Evolutionary conservation across 2,329 filamentous ascomycete species (phyloP).

Genomic region (Penicillium brevicompactum): DNA sequence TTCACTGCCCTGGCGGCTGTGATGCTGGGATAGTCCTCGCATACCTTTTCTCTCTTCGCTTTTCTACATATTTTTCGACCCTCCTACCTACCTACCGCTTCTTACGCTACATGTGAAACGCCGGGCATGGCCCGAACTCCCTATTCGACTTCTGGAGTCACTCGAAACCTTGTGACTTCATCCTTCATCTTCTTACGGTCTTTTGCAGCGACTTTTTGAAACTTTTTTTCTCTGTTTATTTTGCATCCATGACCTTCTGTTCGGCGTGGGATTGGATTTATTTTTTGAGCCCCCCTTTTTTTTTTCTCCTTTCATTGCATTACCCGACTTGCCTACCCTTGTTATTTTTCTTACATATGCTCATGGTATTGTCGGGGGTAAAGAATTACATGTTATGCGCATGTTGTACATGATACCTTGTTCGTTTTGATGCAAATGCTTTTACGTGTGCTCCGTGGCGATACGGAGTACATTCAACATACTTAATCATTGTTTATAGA

Average conservation of each 20-base stretch:
- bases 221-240: constrained; percentile 8
- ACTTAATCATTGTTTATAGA: constrained; percentile 12
- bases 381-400: constrained; percentile 37
- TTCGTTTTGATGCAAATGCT: constrained; percentile 11
- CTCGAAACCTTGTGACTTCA: constrained; percentile 12
- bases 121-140: constrained; percentile 5
- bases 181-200: constrained; percentile 16
- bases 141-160: not conserved
- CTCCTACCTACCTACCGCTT: constrained; percentile 4
- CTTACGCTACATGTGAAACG: constrained; percentile 12
- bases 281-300: constrained; percentile 9
- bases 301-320: constrained; percentile 25
- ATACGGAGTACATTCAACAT: constrained; percentile 2
- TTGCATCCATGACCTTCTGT: constrained; percentile 24
- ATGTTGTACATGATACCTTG: constrained; percentile 41
- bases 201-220: constrained; percentile 23
- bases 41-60: not conserved
- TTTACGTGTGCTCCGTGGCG: not conserved
- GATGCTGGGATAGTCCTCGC: constrained; percentile 36
- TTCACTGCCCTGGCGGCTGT: constrained; percentile 42
- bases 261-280: constrained; percentile 15
- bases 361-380: constrained; percentile 25
- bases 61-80: not conserved
- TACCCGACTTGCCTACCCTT: constrained; percentile 10
- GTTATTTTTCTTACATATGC: not conserved